Evolutionary conservation across 306 rosid genomes (phyloP), one percentile per base, ranked within the genome.

Genomic region (Alnus glutinosa): DNA sequence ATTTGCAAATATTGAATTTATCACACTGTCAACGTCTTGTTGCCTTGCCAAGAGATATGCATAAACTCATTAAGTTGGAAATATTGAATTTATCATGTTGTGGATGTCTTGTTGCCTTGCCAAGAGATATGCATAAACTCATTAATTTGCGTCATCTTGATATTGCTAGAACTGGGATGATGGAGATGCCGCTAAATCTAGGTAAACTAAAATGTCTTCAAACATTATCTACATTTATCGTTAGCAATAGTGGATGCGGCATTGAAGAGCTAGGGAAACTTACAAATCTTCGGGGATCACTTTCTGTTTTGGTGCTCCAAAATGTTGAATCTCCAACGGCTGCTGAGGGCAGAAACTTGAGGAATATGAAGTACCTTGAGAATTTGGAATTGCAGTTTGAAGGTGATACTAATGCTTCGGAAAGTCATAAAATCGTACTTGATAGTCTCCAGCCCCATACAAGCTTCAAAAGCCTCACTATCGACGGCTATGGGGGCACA

Each of bases 191-290:
- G 9, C 44, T 42, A 1, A 2, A 59, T 2, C 30, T 75, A 9
- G 30, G 71, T 8, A 9, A 2, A 47, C 34, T 75, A 8, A 14
- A 47, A 64, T 67, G 2, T 48, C 79, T 75, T 12, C 34, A 1
- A 16, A 11, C 28, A 0, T 30, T 61, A 39, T 28, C 79, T 75
- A 59, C 6, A 1, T 75, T 75, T 61, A 10, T 75, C 16, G 79
- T 48, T 4, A 39, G 34, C 59, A 30, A 9, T 28, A 30, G 7
- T 23, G 79, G 47, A 7, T 75, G 71, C 23, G 32, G 71, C 16
- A 46, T 75, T 75, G 64, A 28, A 19, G 71, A 75, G 78, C 28
- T 75, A 34, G 79, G 79, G 7, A 28, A 19, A 11, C 79, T 75
- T 4, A 51, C 36, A 34, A 34, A 75, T 7, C 79, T 75, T 47